Evolutionary conservation across 345 rosid genomes (phyloP).

Genomic region (Trapa bicornis): DNA sequence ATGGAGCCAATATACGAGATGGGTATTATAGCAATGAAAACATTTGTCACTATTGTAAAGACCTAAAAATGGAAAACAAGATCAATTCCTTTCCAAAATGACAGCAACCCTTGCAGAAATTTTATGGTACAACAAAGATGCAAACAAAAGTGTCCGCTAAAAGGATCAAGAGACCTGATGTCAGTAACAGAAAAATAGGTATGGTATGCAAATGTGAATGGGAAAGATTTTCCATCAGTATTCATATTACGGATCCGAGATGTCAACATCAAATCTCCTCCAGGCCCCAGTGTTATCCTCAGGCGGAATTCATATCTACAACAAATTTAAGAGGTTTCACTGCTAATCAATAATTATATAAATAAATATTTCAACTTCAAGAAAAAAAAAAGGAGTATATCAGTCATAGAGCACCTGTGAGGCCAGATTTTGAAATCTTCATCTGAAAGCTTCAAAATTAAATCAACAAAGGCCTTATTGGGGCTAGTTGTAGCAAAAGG

Average conservation of each 20-base stretch:
- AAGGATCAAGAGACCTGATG: constrained; percentile 27
- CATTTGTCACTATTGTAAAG: background rate
- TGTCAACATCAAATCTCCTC: constrained; percentile 51
- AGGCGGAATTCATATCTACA: constrained; percentile 43
- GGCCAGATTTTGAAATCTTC: constrained; percentile 80
- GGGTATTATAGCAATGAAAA: no score
- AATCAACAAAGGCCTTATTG: constrained; percentile 49
- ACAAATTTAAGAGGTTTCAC: background rate
- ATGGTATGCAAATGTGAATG: constrained; percentile 52
- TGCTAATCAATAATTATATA: background rate
- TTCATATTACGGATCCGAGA: constrained; percentile 47
- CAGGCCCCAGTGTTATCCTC: constrained; percentile 41
- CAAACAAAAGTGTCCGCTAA: background rate
- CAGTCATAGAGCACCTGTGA: constrained; percentile 37
- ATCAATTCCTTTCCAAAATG: background rate
- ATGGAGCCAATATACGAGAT: no score
- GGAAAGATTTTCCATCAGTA: constrained; percentile 45
- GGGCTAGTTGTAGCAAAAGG: constrained; percentile 27
- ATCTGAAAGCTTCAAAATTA: constrained; percentile 49
- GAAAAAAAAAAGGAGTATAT: background rate
- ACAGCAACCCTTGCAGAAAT: background rate
- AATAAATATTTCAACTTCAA: background rate
- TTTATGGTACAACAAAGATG: no score
- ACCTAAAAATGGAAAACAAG: background rate
- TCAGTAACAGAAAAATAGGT: constrained; percentile 47